Conservation (phyloP, 1,284 basidiomycete genomes). For the Ceratobasidium sp. region DNA sequence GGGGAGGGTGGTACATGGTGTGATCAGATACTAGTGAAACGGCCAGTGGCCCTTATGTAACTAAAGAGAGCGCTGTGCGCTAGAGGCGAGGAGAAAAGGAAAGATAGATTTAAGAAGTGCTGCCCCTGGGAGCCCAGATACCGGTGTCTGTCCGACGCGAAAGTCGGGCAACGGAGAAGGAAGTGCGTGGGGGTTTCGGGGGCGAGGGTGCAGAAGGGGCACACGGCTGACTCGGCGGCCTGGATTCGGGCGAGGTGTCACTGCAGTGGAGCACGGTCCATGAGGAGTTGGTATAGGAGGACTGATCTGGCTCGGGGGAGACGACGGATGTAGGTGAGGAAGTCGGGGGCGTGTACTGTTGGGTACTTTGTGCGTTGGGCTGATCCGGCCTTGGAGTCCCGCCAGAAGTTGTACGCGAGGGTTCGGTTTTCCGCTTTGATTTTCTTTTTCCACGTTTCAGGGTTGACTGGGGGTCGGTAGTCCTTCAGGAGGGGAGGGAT, state of each 20-base stretch:
- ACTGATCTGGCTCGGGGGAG: background rate
- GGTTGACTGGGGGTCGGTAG: background rate
- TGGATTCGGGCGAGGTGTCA: background rate
- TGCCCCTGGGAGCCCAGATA: background rate
- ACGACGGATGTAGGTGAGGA: background rate
- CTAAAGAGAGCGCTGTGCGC: background rate
- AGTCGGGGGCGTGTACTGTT: background rate
- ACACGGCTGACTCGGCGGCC: background rate
- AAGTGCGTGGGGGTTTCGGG: background rate
- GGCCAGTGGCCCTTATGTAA: background rate
- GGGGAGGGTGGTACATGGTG: background rate
- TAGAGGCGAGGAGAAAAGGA: background rate
- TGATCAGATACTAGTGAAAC: background rate
- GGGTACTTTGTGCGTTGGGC: background rate
- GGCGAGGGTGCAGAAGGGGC: background rate
- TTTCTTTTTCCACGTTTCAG: background rate
- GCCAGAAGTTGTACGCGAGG: background rate
- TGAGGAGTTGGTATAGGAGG: background rate
- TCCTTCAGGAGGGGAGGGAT: background rate
- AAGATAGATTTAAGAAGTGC: background rate
- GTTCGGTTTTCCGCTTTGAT: background rate
- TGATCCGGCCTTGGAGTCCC: background rate
- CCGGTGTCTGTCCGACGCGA: background rate
- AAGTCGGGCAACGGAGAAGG: background rate
- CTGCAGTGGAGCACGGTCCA: background rate